Conservation (phyloP, 1,284 basidiomycete species). For the Pascua sp. region DNA sequence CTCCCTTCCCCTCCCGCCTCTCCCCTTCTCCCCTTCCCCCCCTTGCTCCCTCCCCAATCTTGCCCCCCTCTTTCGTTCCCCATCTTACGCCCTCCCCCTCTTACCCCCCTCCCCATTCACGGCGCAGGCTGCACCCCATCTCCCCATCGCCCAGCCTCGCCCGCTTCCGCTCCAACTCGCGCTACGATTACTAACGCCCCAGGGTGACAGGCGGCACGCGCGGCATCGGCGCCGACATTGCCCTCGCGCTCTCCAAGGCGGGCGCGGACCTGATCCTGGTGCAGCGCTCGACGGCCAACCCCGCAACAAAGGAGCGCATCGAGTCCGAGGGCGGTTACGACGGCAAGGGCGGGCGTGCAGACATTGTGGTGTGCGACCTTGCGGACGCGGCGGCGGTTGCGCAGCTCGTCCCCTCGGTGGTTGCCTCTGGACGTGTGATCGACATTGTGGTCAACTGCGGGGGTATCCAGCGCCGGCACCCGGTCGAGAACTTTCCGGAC, state of each 20-base stretch:
- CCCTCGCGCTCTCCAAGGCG: constrained; percentile 54
- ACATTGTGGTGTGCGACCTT: constrained; percentile 70
- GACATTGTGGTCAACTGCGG: constrained; percentile 91
- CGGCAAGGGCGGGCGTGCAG: constrained; percentile 6
- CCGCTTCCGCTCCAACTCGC: no score
- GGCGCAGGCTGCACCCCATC: no score
- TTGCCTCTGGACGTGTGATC: constrained; percentile 60
- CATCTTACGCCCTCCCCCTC: no score
- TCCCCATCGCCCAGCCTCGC: no score
- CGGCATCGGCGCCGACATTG: constrained; percentile 48
- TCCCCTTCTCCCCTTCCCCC: no score
- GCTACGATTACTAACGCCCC: no score
- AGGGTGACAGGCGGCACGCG: constrained; percentile 49
- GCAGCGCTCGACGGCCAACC: constrained; percentile 60
- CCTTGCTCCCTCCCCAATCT: no score
- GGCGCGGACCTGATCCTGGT: constrained; percentile 80
- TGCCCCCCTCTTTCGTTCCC: no score
- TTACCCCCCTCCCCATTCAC: neutral
- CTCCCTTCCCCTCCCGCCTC: no score
- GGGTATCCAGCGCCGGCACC: constrained; percentile 84
- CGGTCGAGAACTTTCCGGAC: constrained; percentile 76
- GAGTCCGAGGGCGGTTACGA: constrained; percentile 49
- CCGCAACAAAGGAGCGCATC: constrained; percentile 59
- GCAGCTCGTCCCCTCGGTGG: constrained; percentile 56
- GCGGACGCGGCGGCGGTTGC: constrained; percentile 65